Base-by-base conservation (phyloP, 1,139 yeast genomes). In the Suhomyces bolitotheri region DNA sequence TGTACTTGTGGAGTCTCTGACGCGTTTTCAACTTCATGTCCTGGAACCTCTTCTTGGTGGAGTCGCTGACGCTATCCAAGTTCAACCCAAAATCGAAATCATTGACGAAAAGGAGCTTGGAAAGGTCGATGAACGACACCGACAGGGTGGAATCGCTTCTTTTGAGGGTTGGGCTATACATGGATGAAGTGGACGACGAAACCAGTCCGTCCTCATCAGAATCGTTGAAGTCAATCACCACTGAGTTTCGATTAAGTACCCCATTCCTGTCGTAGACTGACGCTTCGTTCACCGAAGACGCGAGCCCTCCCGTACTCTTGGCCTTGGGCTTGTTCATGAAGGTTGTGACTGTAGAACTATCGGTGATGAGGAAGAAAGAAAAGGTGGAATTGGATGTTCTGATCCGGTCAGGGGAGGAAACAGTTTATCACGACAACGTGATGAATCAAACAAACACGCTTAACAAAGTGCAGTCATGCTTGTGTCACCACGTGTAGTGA, bases 51-150 rank as follows among this genome's bases (percentile, higher is more conserved):
- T 61, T 63, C 43, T 55, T 62, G 30, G 75, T 64, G 12, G 61
- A 41, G 19, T 55, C 71, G 20, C 68, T 53, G 16, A 68, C 66
- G n/a, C 51, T 53, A 40, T 66, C 71, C 23, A 67, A 43, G 11
- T 66, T 68, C 31, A 64, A 43, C 5, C 76, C 76, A 47, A 69
- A 71, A 43, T 71, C 76, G 43, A 68, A 71, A 36, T 71, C 76
- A 20, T 60, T 66, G 34, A 64, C 51, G 40, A 69, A 58, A 24
- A 69, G 44, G 11, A 70, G 54, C 43, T 62, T 64, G 19, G 66
- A 56, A 31, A 71, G 47, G 40, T 70, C 75, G 16, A 67, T 54
- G 40, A 55, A 68, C 14, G 68, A 58, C 6, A 64, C 51, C 9
- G 72, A 63, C n/a, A 51, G 42, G 6, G 58, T 39, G 2, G 73